Conservation (phyloP, 345 rosid species). For the Noccaea caerulescens region DNA sequence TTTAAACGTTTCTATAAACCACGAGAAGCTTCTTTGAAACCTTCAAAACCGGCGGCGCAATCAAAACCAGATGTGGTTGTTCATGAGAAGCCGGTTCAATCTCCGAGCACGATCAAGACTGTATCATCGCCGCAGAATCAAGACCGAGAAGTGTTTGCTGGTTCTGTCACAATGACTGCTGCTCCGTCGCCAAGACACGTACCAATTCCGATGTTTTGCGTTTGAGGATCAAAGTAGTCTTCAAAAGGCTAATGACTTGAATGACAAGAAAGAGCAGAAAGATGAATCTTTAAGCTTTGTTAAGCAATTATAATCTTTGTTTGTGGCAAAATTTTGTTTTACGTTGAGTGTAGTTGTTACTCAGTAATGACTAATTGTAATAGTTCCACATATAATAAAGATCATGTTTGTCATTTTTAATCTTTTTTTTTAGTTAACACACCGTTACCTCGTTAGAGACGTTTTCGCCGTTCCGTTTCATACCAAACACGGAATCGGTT, state of each 20-base stretch:
- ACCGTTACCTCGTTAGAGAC: not conserved
- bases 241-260: not conserved
- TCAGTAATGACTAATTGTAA: no score
- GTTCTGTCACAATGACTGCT: conserved; percentile 21
- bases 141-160: not conserved
- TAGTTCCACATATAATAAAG: no score
- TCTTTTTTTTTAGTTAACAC: not conserved
- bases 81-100: not conserved
- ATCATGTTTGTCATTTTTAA: no score
- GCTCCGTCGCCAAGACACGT: conserved; percentile 34
- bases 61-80: no score
- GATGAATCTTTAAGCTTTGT: not conserved
- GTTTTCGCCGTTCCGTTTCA: conserved; percentile 11
- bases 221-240: not conserved
- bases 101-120: conserved; percentile 2
- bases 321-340: no score
- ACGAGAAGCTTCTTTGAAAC: no score
- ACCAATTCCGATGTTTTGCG: conserved; percentile 20
- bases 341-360: no score
- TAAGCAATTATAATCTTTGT: not conserved
- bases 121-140: not conserved
- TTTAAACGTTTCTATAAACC: not conserved
- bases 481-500: conserved; percentile 14
- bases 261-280: not conserved
- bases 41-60: no score